A percentile compares a stretch with the other conserved stretches of the same genome.
Evolutionary conservation across 2,329 filamentous ascomycete species (phyloP).

Genomic region (Ascochyta clinopodiicola): DNA sequence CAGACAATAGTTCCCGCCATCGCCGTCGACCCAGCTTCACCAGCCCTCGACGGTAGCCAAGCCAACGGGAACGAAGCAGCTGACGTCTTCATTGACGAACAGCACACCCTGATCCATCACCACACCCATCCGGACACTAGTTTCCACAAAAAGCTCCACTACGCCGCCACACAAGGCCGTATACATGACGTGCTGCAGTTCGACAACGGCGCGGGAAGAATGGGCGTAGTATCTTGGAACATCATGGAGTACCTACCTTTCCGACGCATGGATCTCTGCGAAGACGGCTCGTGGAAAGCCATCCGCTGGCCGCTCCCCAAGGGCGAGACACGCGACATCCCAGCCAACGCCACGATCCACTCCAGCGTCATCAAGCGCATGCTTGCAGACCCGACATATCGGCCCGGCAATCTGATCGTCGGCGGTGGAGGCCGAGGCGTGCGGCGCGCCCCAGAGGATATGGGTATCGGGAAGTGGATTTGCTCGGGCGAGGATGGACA

Average conservation of each 20-base stretch:
- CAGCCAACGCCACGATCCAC: constrained; percentile 72
- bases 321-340: constrained; percentile 80
- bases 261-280: constrained; percentile 76
- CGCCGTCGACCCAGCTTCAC: constrained; percentile 40
- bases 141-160: constrained; percentile 67
- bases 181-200: constrained; percentile 77
- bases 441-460: constrained; percentile 63
- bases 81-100: constrained; percentile 21
- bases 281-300: constrained; percentile 77
- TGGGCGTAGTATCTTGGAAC: constrained; percentile 72
- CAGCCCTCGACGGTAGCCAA: constrained; percentile 7
- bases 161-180: constrained; percentile 59
- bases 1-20: constrained; percentile 38
- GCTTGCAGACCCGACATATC: constrained; percentile 67
- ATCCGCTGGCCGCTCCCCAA: constrained; percentile 81
- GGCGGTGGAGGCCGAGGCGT: constrained; percentile 78
- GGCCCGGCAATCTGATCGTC: constrained; percentile 80
- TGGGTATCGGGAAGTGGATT: constrained; percentile 77
- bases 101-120: constrained; percentile 25
- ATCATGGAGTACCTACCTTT: constrained; percentile 85
- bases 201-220: constrained; percentile 61
- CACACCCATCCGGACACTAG: constrained; percentile 28
- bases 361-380: constrained; percentile 77
- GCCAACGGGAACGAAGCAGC: not conserved
- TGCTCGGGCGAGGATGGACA: constrained; percentile 69